phyloP scores from a whole-genome alignment of 2,329 filamentous ascomycete species.

The Exophiala lecanii-corni region DNA sequence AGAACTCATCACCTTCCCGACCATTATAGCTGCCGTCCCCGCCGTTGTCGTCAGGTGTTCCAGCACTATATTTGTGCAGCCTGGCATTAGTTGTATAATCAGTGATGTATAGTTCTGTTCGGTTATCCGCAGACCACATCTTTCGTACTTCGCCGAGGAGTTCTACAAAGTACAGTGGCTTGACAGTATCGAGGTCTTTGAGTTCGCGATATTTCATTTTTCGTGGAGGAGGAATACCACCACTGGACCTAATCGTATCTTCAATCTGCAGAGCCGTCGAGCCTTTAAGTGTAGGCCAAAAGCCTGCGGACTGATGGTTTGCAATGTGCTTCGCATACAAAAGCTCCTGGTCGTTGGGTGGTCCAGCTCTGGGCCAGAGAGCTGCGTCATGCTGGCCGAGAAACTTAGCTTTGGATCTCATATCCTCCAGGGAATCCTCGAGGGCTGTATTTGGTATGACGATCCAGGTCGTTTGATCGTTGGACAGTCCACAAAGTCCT shows the following conservation, averaged over 20 bases:
- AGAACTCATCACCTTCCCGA: conserved; percentile 51
- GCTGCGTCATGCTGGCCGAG: background rate
- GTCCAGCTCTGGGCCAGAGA: conserved; percentile 1
- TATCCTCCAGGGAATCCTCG: conserved; percentile 6
- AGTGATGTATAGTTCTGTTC: conserved; percentile 65
- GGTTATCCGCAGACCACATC: conserved; percentile 44
- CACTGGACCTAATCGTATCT: conserved; percentile 13
- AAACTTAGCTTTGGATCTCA: conserved; percentile 10
- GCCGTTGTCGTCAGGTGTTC: conserved; percentile 25
- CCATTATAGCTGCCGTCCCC: conserved; percentile 7
- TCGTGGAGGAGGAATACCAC: conserved; percentile 6
- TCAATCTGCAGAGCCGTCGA: background rate
- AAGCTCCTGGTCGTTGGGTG: conserved; percentile 13
- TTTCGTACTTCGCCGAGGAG: conserved; percentile 68
- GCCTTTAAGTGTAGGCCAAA: background rate
- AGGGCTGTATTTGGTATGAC: conserved; percentile 18
- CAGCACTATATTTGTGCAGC: conserved; percentile 54
- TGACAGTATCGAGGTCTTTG: conserved; percentile 51
- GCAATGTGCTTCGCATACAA: conserved; percentile 23
- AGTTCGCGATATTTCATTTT: conserved; percentile 58
- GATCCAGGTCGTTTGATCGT: conserved; percentile 9
- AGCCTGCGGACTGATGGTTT: background rate
- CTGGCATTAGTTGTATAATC: conserved; percentile 72
- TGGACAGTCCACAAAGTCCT: conserved; percentile 13
- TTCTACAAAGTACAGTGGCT: conserved; percentile 55